Base-by-base conservation (phyloP, 805 yeast species). In the Myxozyma neotropica region DNA sequence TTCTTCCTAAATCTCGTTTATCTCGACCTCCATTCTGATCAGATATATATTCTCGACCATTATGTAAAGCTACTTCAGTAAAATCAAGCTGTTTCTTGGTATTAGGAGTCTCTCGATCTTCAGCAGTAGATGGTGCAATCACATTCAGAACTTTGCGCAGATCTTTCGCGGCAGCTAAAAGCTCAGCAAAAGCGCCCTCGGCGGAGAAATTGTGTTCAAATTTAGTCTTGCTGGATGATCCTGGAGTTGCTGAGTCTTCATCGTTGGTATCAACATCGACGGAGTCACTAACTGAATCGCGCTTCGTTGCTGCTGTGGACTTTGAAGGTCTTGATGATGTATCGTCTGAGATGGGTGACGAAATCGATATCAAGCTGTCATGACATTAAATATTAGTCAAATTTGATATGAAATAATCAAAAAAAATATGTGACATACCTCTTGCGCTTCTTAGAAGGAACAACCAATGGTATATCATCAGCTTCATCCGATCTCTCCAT, bases 141-240 rank as follows among this genome's bases (percentile, higher is more conserved):
- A 46, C 33, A 21, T 36, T 31, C 12, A 46, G 19, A 15, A 43
- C 60, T 26, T 57, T 40, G 23, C 19, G 24, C 35, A 63, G 35
- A 23, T 44, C 38, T 36, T 44, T 27, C 4, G 59, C 57, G 2
- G 67, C 63, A 3, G 55, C 61, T 8, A 61, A 13, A 10, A 63
- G 31, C 27, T 63, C 67, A 12, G 42, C 55, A 52, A 63, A 63
- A 15, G 67, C 67, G 10, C 47, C 64, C 31, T 63, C 67, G 15
- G 67, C 65, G 2, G 67, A 55, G 38, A 63, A 63, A 23, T 63
- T 63, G 55, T 63, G 67, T 26, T 63, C 64, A 23, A 63, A 63
- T 33, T 63, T 62, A 19, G 58, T 43, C 33, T 58, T 58, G 38
- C 15, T 21, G 8, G 49, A 35, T 4, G 42, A 13, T 8, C 21